Conservation (phyloP, 1,284 basidiomycete species). For the Trichosporon faecale region DNA sequence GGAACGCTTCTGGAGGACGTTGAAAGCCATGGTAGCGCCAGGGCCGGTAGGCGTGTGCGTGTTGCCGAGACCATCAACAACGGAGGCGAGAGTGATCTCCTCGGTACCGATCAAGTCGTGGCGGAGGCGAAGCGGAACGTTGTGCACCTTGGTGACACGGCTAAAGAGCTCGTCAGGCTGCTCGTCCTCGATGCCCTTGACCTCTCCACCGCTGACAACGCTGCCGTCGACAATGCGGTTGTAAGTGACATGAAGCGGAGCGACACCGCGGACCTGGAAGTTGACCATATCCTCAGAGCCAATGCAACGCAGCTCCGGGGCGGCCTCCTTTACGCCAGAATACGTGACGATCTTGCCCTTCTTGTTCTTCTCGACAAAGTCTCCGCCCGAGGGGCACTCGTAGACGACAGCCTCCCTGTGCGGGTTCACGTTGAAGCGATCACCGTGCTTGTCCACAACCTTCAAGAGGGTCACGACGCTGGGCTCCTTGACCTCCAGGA, state of each 20-base stretch:
- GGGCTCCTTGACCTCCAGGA: constrained; percentile 67
- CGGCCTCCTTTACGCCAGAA: constrained; percentile 10
- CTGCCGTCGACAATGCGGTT: constrained; percentile 54
- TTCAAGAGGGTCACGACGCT: constrained; percentile 69
- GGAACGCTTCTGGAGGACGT: constrained; percentile 71
- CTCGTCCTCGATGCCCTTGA: constrained; percentile 74
- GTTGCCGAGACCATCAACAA: constrained; percentile 55
- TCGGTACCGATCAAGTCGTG: constrained; percentile 51
- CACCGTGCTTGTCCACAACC: constrained; percentile 66
- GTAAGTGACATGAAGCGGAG: constrained; percentile 75
- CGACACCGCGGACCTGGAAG: constrained; percentile 70
- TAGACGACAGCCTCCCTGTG: constrained; percentile 70
- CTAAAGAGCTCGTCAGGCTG: constrained; percentile 33
- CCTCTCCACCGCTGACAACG: constrained; percentile 63
- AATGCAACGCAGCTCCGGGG: constrained; percentile 62
- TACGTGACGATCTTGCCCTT: constrained; percentile 26
- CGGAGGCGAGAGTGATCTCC: constrained; percentile 44
- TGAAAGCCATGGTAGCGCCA: constrained; percentile 59
- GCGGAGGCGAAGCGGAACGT: constrained; percentile 39
- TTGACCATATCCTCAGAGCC: constrained; percentile 65
- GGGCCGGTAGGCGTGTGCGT: constrained; percentile 47
- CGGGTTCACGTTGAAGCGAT: constrained; percentile 60
- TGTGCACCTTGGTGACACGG: constrained; percentile 39
- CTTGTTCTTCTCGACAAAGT: constrained; percentile 32
- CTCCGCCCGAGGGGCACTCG: constrained; percentile 68